Evolutionary conservation across 768 basidiomycete genomes (phyloP).

Genomic region (Neoboletus subvelutipes): DNA sequence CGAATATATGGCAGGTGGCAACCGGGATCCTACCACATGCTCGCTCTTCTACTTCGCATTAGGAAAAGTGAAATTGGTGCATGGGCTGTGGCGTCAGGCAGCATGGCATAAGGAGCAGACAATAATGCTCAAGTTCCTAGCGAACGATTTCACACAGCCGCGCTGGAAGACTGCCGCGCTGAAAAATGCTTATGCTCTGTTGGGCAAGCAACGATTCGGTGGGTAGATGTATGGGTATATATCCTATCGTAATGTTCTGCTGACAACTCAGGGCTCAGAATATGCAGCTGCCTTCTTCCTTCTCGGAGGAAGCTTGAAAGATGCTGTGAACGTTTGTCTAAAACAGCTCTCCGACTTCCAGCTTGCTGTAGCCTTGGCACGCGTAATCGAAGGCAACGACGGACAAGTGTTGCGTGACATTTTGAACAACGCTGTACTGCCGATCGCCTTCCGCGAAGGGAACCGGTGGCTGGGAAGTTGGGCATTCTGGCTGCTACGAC

Average conservation of each 20-base stretch:
- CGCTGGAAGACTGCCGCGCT: constrained; percentile 91
- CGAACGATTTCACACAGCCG: constrained; percentile 81
- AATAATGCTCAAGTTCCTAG: constrained; percentile 87
- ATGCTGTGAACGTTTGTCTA: constrained; percentile 88
- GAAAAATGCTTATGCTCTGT: constrained; percentile 93
- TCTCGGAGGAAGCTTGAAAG: constrained; percentile 82
- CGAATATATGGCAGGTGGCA: constrained; percentile 85
- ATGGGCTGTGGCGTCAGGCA: constrained; percentile 94
- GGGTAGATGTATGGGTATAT: constrained; percentile 23
- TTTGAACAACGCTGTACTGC: constrained; percentile 73
- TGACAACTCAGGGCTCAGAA: constrained; percentile 48
- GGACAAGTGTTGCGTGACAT: constrained; percentile 75
- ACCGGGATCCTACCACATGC: constrained; percentile 84
- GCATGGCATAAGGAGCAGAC: constrained; percentile 89
- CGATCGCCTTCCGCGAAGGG: constrained; percentile 80
- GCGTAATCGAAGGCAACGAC: constrained; percentile 80
- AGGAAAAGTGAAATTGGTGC: constrained; percentile 88
- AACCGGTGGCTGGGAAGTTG: constrained; percentile 94
- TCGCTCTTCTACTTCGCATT: constrained; percentile 94
- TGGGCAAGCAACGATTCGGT: constrained; percentile 93
- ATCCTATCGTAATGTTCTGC: not conserved
- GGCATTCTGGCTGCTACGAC: constrained; percentile 93
- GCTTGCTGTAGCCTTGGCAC: constrained; percentile 82
- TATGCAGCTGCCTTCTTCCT: constrained; percentile 99
- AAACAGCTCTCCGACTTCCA: constrained; percentile 89